phyloP scores from a whole-genome alignment of 345 rosid species.

The Salix koriyanagi region DNA sequence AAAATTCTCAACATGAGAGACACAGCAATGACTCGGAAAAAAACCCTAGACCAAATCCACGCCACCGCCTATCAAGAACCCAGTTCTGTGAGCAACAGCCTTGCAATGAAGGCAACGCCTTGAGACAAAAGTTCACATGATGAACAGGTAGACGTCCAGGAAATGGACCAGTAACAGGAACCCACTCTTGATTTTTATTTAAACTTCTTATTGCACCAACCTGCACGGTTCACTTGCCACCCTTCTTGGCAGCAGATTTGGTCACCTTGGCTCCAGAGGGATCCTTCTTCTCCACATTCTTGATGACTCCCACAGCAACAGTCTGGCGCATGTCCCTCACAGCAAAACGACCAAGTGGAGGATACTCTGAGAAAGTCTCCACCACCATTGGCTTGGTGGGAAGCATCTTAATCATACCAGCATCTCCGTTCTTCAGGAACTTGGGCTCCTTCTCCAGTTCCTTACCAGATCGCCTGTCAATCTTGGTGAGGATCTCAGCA shows the following conservation, averaged over 20 bases:
- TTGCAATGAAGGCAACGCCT: neutral
- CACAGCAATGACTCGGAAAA: neutral
- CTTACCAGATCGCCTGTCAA: conserved; percentile 71
- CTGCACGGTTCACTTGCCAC: conserved; percentile 53
- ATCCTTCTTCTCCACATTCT: conserved; percentile 82
- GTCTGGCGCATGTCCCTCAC: conserved; percentile 94
- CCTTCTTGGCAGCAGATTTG: conserved; percentile 81
- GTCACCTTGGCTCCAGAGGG: conserved; percentile 78
- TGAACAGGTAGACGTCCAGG: neutral
- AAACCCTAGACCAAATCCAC: neutral
- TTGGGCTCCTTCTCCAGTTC: conserved; percentile 85
- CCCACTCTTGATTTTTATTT: neutral
- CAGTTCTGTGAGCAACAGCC: conserved; percentile 16
- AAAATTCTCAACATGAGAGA: neutral
- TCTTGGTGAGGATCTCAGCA: conserved; percentile 60
- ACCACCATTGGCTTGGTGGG: conserved; percentile 93
- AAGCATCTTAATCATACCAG: conserved; percentile 79
- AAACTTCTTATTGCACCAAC: neutral
- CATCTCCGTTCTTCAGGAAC: conserved; percentile 79
- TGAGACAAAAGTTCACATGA: neutral
- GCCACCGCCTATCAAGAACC: conserved; percentile 24
- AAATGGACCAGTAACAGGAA: neutral
- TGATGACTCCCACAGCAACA: conserved; percentile 81
- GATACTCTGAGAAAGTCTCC: conserved; percentile 69
- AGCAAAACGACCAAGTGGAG: conserved; percentile 82